Conservation (phyloP, 2,329 filamentous ascomycete genomes). For the Aphanoascus verrucosus region DNA sequence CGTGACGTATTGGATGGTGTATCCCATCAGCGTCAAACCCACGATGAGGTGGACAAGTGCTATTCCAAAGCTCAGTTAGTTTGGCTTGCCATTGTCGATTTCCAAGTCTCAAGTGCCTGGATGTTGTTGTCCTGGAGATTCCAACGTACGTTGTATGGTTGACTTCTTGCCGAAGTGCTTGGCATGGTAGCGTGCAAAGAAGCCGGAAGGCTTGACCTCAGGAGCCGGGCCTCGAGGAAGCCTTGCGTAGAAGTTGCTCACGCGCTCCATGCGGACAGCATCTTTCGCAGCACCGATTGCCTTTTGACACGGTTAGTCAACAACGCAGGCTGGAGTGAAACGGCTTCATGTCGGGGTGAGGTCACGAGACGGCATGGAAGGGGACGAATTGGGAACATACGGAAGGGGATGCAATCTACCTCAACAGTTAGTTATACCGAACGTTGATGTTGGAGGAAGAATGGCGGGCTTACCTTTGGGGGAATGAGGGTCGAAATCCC, state of each 20-base stretch:
- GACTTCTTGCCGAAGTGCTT: slow-evolving; percentile 92
- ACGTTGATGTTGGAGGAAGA: slow-evolving; percentile 15
- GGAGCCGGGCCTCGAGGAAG: slow-evolving; percentile 88
- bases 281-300: slow-evolving; percentile 90
- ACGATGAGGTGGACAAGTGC: slow-evolving; percentile 81
- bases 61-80: slow-evolving; percentile 31
- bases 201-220: slow-evolving; percentile 66
- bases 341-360: neutral
- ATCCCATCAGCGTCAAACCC: slow-evolving; percentile 68
- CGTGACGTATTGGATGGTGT: slow-evolving; percentile 99
- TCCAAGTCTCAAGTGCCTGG: neutral
- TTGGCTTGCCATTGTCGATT: neutral
- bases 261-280: slow-evolving; percentile 93
- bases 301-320: slow-evolving; percentile 37
- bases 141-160: slow-evolving; percentile 68
- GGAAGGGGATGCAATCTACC: slow-evolving; percentile 69
- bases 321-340: neutral
- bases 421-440: slow-evolving; percentile 31
- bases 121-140: neutral
- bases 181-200: slow-evolving; percentile 76
- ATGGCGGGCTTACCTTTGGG: slow-evolving; percentile 62
- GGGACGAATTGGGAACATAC: slow-evolving; percentile 45
- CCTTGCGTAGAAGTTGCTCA: slow-evolving; percentile 98
- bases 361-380: neutral
- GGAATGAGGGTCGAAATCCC: slow-evolving; percentile 97